A percentile compares a stretch with the other conserved stretches of the same genome.
Evolutionary conservation across 257 asterid genomes (phyloP).

Genomic region (Solanum etuberosum): DNA sequence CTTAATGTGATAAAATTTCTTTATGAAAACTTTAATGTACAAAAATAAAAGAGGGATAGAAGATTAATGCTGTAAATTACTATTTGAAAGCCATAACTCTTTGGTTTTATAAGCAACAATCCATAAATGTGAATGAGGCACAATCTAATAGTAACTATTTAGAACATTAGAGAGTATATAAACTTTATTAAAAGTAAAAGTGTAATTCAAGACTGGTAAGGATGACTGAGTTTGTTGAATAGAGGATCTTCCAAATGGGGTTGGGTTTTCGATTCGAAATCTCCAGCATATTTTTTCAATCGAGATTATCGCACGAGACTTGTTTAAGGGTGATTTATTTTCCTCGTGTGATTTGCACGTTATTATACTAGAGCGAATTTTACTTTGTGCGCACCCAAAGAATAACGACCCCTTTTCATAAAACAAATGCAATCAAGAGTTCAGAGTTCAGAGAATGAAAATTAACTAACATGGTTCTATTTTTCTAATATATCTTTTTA

Average conservation of each 20-base stretch:
- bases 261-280: not conserved
- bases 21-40: not conserved
- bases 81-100: not conserved
- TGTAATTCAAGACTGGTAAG: not conserved
- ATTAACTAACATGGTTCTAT: not conserved
- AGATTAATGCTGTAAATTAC: not conserved
- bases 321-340: not conserved
- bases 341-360: fast-evolving
- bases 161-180: not conserved
- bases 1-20: not conserved
- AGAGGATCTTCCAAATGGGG: not conserved
- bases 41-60: not conserved
- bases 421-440: not conserved
- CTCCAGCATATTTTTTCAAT: not conserved
- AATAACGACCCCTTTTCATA: not conserved
- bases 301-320: fast-evolving
- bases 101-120: not conserved
- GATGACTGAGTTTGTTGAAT: not conserved
- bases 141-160: not conserved
- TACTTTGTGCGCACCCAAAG: not conserved
- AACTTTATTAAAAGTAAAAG: not conserved
- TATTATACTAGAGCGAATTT: not conserved
- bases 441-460: not conserved
- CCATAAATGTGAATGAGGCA: not conserved
- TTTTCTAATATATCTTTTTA: not conserved